Evolutionary conservation across 2,329 filamentous ascomycete genomes (phyloP).

Genomic region (Pyricularia sp.): DNA sequence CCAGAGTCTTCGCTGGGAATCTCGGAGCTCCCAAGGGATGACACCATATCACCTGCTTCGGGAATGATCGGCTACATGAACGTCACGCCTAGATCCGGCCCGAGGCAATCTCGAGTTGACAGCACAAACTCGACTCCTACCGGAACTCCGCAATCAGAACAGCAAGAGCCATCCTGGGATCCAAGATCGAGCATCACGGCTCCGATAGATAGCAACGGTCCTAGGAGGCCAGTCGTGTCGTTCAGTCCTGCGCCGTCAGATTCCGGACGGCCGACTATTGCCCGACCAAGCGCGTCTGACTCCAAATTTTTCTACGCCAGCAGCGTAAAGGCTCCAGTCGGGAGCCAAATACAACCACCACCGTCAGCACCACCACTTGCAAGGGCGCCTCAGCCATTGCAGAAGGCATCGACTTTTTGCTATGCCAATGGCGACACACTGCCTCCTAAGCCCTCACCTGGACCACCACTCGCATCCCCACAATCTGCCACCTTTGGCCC

Average conservation of each 20-base stretch:
- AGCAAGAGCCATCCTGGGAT: conserved; percentile 29
- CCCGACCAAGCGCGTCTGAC: conserved; percentile 16
- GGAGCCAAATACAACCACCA: conserved; percentile 14
- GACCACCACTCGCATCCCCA: conserved; percentile 9
- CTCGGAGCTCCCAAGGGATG: conserved; percentile 23
- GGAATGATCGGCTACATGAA: conserved; percentile 47
- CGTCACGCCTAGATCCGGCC: conserved; percentile 66
- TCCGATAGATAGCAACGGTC: neutral
- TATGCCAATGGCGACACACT: conserved; percentile 39
- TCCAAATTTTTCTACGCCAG: conserved; percentile 89
- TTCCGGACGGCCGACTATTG: conserved; percentile 15
- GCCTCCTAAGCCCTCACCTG: conserved; percentile 12
- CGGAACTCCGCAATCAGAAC: conserved; percentile 40
- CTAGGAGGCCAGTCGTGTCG: conserved; percentile 17
- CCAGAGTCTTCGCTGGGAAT: conserved; percentile 9
- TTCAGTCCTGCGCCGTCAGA: conserved; percentile 26
- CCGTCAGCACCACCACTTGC: conserved; percentile 6
- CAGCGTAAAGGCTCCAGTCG: conserved; percentile 37
- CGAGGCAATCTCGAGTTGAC: conserved; percentile 58
- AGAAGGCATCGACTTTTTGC: conserved; percentile 36
- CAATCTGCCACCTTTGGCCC: conserved; percentile 16
- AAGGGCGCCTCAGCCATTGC: conserved; percentile 15
- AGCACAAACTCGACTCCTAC: conserved; percentile 54
- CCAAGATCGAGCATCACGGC: neutral
- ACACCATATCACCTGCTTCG: conserved; percentile 37